phyloP scores from a whole-genome alignment of 768 basidiomycete species.

The Hericium erinaceus region DNA sequence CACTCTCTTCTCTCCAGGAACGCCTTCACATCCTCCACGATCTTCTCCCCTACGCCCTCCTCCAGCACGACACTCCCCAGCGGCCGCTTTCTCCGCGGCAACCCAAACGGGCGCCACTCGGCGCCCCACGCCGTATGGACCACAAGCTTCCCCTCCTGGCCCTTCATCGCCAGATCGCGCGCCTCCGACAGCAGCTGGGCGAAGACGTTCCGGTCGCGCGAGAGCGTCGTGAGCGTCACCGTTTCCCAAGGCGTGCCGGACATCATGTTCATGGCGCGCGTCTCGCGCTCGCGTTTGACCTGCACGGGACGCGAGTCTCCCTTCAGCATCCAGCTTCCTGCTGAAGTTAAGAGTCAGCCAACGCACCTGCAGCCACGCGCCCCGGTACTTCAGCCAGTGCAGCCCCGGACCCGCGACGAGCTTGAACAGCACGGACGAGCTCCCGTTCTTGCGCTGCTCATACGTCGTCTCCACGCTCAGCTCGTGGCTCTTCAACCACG shows the following conservation, averaged over 20 bases:
- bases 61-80: constrained; percentile 84
- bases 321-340: neutral
- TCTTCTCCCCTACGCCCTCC: constrained; percentile 70
- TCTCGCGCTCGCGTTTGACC: constrained; percentile 94
- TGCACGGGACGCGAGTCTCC: constrained; percentile 20
- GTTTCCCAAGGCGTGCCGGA: constrained; percentile 97
- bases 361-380: constrained; percentile 92
- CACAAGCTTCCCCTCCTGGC: constrained; percentile 89
- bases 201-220: constrained; percentile 76
- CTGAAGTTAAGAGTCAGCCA: neutral
- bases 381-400: constrained; percentile 84
- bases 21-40: constrained; percentile 71
- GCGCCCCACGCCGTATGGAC: constrained; percentile 95
- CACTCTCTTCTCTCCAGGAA: constrained; percentile 82
- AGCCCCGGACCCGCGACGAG: constrained; percentile 94
- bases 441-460: constrained; percentile 85
- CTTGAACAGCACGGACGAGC: constrained; percentile 79
- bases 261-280: constrained; percentile 83
- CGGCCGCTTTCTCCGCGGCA: constrained; percentile 79
- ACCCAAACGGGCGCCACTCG: constrained; percentile 94
- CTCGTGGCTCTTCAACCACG: constrained; percentile 76
- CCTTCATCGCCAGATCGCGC: constrained; percentile 75
- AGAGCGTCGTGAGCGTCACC: constrained; percentile 86
- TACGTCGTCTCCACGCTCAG: constrained; percentile 90
- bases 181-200: constrained; percentile 78